These are phyloP conservation scores for Hypoxylon lienhwacheense DNA, from an alignment of 495 filamentous ascomycete species.

Conservation along the genomic window DNA sequence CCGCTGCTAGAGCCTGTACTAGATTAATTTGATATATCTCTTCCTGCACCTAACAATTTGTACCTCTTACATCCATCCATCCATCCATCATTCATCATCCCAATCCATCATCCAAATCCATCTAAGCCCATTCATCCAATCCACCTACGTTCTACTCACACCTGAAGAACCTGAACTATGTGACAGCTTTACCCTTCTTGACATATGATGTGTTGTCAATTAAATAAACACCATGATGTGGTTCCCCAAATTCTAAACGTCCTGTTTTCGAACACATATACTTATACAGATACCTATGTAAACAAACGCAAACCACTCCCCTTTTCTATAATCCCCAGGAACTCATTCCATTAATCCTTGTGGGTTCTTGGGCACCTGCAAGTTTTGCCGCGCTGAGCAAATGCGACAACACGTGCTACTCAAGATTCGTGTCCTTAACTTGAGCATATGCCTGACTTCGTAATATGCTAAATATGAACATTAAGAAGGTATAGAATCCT, in stretches of 20 bases:
- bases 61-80: too few relatives aligned
- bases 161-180: slow-evolving; percentile 19
- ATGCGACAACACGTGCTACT: slow-evolving; percentile 23
- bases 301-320: too few relatives aligned
- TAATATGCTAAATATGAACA: slow-evolving; percentile 20
- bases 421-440: slow-evolving; percentile 3
- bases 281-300: too few relatives aligned
- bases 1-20: too few relatives aligned
- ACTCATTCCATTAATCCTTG: slow-evolving; percentile 6
- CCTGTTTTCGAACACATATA: slow-evolving; percentile 2
- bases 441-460: slow-evolving; percentile 6
- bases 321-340: too few relatives aligned
- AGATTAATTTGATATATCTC: too few relatives aligned
- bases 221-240: slow-evolving; percentile 13
- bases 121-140: neutral
- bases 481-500: slow-evolving; percentile 23
- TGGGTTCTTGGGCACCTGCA: slow-evolving; percentile 17
- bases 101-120: too few relatives aligned
- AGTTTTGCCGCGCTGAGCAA: slow-evolving; percentile 18
- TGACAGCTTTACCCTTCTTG: slow-evolving; percentile 10
- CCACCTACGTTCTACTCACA: too few relatives aligned
- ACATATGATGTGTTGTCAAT: slow-evolving; percentile 30
- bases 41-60: too few relatives aligned
- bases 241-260: slow-evolving; percentile 1
- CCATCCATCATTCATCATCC: too few relatives aligned